Evolutionary conservation across 805 yeast species (phyloP).

Genomic region (Candida germanica): DNA sequence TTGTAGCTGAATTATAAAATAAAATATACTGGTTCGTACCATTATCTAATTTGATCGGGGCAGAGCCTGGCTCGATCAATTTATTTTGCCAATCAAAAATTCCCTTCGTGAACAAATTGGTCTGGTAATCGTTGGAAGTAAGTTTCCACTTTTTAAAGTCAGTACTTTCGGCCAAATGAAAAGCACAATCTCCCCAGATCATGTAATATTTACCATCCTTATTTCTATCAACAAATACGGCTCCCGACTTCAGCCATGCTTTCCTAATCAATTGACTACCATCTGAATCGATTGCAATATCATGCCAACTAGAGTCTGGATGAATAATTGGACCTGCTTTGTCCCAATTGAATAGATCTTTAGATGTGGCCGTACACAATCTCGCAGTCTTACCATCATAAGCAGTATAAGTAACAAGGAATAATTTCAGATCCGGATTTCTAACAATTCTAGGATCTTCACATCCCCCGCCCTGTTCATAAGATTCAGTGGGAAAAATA

Average conservation of each 20-base stretch:
- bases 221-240: slow-evolving; percentile 31
- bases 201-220: slow-evolving; percentile 37
- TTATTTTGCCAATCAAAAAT: slow-evolving; percentile 29
- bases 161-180: slow-evolving; percentile 34
- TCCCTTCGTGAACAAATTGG: slow-evolving; percentile 25
- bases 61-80: slow-evolving; percentile 41
- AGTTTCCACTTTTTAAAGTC: slow-evolving; percentile 35
- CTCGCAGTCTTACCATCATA: slow-evolving; percentile 33
- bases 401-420: slow-evolving; percentile 41
- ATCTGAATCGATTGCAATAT: slow-evolving; percentile 24
- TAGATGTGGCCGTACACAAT: slow-evolving; percentile 37
- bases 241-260: slow-evolving; percentile 43
- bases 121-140: slow-evolving; percentile 17
- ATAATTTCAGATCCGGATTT: slow-evolving; percentile 32
- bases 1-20: slow-evolving; percentile 38
- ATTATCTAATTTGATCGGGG: slow-evolving; percentile 33
- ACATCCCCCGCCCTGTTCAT: slow-evolving; percentile 41
- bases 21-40: slow-evolving; percentile 31
- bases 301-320: slow-evolving; percentile 25
- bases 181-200: slow-evolving; percentile 43
- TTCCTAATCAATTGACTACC: slow-evolving; percentile 26
- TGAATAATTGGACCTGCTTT: slow-evolving; percentile 35
- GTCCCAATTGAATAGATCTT: slow-evolving; percentile 35
- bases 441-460: slow-evolving; percentile 43
- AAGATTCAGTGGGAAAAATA: slow-evolving; percentile 33